Percentiles rank a stretch among this genome's conserved stretches.
Evolutionary conservation across 768 basidiomycete genomes (phyloP).

Genomic region (Leccinellum rugosiceps): DNA sequence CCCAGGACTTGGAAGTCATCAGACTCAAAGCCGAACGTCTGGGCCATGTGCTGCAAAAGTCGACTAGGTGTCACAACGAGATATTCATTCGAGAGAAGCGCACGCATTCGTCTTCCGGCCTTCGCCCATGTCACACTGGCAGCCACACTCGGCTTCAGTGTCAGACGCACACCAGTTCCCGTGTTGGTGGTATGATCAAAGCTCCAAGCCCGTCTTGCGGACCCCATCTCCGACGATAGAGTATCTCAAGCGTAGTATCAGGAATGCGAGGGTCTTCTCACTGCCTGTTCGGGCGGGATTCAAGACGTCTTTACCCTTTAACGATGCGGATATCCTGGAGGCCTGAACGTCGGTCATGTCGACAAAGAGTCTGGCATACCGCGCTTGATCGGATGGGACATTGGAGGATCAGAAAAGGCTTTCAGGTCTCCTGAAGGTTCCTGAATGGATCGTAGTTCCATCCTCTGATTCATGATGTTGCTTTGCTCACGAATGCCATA

Average conservation of each 20-base stretch:
- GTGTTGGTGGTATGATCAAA: constrained; percentile 88
- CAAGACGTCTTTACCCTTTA: constrained; percentile 63
- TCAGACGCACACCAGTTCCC: constrained; percentile 69
- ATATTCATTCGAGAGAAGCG: constrained; percentile 94
- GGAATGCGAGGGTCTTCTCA: constrained; percentile 72
- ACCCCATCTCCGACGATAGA: constrained; percentile 67
- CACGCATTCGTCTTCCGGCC: constrained; percentile 94
- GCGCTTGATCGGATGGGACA: constrained; percentile 72
- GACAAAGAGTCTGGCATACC: constrained; percentile 38
- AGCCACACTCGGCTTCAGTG: not conserved
- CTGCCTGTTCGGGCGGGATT: constrained; percentile 71
- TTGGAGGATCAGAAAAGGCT: constrained; percentile 70
- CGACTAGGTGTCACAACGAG: constrained; percentile 97
- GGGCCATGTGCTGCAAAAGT: constrained; percentile 96
- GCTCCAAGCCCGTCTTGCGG: constrained; percentile 79
- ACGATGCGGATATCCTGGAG: constrained; percentile 53
- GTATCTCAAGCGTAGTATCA: constrained; percentile 61
- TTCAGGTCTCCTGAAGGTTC: constrained; percentile 44
- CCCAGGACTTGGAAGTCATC: constrained; percentile 90
- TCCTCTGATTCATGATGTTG: too few relatives aligned
- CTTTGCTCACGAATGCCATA: constrained; percentile 48
- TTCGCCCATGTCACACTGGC: constrained; percentile 33
- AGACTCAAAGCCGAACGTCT: constrained; percentile 91
- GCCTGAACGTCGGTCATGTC: constrained; percentile 83
- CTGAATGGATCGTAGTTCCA: constrained; percentile 40